phyloP scores from a whole-genome alignment of 2,329 filamentous ascomycete species.

The Trichoderma oligosporum region DNA sequence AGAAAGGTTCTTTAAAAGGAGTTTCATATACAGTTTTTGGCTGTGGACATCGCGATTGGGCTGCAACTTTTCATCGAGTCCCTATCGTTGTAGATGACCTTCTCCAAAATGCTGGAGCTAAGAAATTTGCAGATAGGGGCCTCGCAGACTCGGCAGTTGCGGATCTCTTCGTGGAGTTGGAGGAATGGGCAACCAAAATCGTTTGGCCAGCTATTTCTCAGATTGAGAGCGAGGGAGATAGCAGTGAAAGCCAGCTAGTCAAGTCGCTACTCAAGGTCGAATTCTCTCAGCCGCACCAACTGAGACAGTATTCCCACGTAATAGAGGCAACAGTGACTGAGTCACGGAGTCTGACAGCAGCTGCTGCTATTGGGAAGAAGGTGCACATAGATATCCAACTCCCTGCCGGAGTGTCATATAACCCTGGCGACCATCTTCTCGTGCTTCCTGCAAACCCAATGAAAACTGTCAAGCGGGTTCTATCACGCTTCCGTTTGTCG shows the following conservation, averaged over 20 bases:
- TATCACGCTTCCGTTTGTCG: constrained; percentile 58
- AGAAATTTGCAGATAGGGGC: constrained; percentile 40
- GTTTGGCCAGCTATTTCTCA: constrained; percentile 44
- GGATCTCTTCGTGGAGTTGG: constrained; percentile 60
- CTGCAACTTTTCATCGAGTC: constrained; percentile 57
- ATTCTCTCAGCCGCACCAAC: constrained; percentile 49
- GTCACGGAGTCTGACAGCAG: constrained; percentile 46
- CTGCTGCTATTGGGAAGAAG: constrained; percentile 46
- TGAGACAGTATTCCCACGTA: constrained; percentile 56
- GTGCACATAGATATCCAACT: constrained; percentile 59
- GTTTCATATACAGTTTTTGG: constrained; percentile 64
- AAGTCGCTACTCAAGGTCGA: constrained; percentile 38
- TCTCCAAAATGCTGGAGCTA: constrained; percentile 33
- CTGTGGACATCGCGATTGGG: constrained; percentile 56
- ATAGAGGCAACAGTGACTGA: constrained; percentile 55
- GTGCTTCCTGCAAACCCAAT: constrained; percentile 63
- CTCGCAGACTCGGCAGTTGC: constrained; percentile 53
- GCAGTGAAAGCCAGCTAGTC: constrained; percentile 17
- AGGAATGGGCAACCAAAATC: constrained; percentile 57
- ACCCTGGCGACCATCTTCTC: constrained; percentile 67
- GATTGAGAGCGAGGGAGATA: constrained; percentile 37
- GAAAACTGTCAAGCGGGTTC: constrained; percentile 55
- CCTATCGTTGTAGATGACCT: constrained; percentile 54
- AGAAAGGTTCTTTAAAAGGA: constrained; percentile 47
- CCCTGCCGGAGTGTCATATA: constrained; percentile 58